Evolutionary conservation across 345 rosid genomes (phyloP).

Genomic region (Alliaria petiolata): DNA sequence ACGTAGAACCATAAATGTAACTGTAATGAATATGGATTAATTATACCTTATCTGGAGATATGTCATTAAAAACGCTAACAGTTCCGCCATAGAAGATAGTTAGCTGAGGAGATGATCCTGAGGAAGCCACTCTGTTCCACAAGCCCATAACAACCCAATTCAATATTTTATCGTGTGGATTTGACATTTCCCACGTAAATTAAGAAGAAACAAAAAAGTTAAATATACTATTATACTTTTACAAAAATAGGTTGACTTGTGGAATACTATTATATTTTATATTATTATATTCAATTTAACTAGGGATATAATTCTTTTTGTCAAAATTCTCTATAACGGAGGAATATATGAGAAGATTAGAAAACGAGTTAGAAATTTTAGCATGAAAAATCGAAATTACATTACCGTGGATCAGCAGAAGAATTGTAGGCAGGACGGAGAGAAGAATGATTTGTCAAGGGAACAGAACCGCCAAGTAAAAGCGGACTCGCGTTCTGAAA

Average conservation of each 20-base stretch:
- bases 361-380: too few species aligned
- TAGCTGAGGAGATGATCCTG: slow-evolving; percentile 47
- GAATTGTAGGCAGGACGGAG: background rate
- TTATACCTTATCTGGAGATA: slow-evolving; percentile 75
- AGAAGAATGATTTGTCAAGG: slow-evolving; percentile 10
- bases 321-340: too few species aligned
- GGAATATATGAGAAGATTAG: too few species aligned
- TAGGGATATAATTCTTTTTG: too few species aligned
- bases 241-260: background rate
- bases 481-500: slow-evolving; percentile 21
- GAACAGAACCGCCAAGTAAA: slow-evolving; percentile 31
- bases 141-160: background rate
- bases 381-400: background rate
- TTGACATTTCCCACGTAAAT: background rate
- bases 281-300: too few species aligned
- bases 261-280: too few species aligned
- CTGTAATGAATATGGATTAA: background rate
- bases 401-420: slow-evolving; percentile 12
- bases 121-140: slow-evolving; percentile 38
- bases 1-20: background rate
- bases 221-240: background rate
- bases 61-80: slow-evolving; percentile 65
- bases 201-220: background rate
- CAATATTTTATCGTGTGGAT: background rate
- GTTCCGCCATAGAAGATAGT: slow-evolving; percentile 81